phyloP scores from a whole-genome alignment of 106 monocot species.

The Phalaenopsis equestris region DNA sequence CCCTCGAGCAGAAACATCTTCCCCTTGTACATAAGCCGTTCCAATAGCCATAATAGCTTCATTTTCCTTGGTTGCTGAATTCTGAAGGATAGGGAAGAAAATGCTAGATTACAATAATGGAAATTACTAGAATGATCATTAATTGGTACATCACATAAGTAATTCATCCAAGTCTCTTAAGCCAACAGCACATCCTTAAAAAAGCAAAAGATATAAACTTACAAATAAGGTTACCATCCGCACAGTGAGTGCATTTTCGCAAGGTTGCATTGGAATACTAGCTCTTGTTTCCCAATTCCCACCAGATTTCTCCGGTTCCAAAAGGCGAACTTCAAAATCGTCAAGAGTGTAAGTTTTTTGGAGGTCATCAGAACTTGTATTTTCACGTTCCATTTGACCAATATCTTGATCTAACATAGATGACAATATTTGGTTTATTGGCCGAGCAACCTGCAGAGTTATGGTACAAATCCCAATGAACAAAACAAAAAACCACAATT shows the following conservation, averaged over 20 bases:
- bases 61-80: conserved; percentile 78
- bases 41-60: conserved; percentile 83
- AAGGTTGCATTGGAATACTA: conserved; percentile 80
- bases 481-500: background rate
- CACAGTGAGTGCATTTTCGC: conserved; percentile 88
- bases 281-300: conserved; percentile 72
- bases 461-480: background rate
- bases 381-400: conserved; percentile 52
- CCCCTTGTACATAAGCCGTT: conserved; percentile 96
- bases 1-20: conserved; percentile 88
- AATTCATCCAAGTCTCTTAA: background rate
- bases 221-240: conserved; percentile 78
- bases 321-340: conserved; percentile 91
- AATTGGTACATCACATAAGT: background rate
- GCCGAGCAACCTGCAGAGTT: conserved; percentile 46
- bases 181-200: background rate
- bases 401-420: conserved; percentile 74
- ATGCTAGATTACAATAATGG: background rate
- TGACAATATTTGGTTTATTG: conserved; percentile 73
- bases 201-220: conserved; percentile 25
- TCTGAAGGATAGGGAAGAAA: conserved; percentile 28
- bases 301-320: conserved; percentile 78
- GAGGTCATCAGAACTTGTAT: conserved; percentile 33
- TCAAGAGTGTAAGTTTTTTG: conserved; percentile 66
- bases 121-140: conserved; percentile 1